phyloP scores from a whole-genome alignment of 192 early-diverging fungal genomes.

The Ambispora gerdemannii region DNA sequence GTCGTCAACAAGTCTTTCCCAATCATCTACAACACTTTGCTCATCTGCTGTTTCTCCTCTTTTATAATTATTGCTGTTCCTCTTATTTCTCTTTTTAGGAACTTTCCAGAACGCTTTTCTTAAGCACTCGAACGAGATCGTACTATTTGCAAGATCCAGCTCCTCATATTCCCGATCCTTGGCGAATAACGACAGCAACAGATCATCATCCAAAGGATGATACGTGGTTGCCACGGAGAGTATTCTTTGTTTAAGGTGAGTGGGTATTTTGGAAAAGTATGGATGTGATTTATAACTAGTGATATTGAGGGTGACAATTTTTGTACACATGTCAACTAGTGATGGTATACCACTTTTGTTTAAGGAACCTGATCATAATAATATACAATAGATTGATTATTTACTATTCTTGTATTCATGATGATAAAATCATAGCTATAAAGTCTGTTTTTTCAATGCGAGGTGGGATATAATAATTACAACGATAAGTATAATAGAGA shows the following conservation, averaged over 20 bases:
- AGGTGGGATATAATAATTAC: too few relatives aligned
- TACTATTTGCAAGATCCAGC: constrained; percentile 21
- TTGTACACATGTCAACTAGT: constrained; percentile 1
- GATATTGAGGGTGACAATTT: constrained; percentile 22
- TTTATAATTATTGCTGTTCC: too few relatives aligned
- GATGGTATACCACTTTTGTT: background rate
- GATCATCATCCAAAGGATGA: constrained; percentile 15
- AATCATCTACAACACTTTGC: constrained; percentile 23
- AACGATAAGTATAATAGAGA: too few relatives aligned
- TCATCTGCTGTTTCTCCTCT: background rate
- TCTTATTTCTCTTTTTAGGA: constrained; percentile 3
- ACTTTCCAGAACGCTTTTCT: constrained; percentile 23
- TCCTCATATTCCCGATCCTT: constrained; percentile 21
- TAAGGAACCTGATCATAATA: background rate
- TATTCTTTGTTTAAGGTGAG: constrained; percentile 25
- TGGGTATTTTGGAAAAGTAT: constrained; percentile 26
- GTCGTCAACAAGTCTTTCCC: constrained; percentile 7
- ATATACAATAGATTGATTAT: background rate
- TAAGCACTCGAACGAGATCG: constrained; percentile 7
- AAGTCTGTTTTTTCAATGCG: too few relatives aligned
- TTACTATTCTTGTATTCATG: background rate
- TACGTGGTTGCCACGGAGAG: constrained; percentile 11
- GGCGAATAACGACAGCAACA: constrained; percentile 15
- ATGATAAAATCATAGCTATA: background rate
- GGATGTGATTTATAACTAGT: background rate